These are phyloP conservation scores for Rhizopus delemar DNA, from an alignment of 371 early-diverging fungal genomes.

Conservation along the genomic window DNA sequence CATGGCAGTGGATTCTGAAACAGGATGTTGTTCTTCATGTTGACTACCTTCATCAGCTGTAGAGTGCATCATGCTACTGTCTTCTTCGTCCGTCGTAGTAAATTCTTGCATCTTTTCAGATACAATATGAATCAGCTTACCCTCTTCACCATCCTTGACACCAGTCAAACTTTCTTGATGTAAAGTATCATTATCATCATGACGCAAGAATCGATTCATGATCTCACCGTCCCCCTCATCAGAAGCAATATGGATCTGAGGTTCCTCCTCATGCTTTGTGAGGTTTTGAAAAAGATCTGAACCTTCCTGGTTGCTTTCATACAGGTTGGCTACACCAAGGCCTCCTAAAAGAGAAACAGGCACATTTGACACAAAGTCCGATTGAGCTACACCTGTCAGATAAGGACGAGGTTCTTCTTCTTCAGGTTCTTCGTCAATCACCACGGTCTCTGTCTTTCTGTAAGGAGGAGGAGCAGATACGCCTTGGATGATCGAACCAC, in stretches of 20 bases:
- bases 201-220: constrained; percentile 13
- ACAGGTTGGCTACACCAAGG: neutral
- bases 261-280: neutral
- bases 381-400: constrained; percentile 20
- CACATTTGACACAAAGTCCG: neutral
- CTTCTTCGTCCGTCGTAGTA: neutral
- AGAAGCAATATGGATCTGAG: neutral
- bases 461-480: constrained; percentile 19
- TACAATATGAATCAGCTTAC: neutral
- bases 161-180: constrained; percentile 11
- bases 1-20: neutral
- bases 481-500: constrained; percentile 16
- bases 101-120: constrained; percentile 3
- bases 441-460: neutral
- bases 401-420: constrained; percentile 10
- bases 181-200: constrained; percentile 6
- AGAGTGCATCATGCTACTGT: neutral
- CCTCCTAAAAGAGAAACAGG: neutral
- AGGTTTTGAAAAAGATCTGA: neutral
- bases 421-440: neutral
- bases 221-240: neutral
- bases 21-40: too few relatives aligned
- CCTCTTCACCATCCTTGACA: constrained; percentile 3
- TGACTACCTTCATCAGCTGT: too few relatives aligned
- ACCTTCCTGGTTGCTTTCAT: constrained; percentile 1